Evolutionary conservation across 495 filamentous ascomycete genomes (phyloP).

Genomic region (Lasiosphaeriaceae sp.): DNA sequence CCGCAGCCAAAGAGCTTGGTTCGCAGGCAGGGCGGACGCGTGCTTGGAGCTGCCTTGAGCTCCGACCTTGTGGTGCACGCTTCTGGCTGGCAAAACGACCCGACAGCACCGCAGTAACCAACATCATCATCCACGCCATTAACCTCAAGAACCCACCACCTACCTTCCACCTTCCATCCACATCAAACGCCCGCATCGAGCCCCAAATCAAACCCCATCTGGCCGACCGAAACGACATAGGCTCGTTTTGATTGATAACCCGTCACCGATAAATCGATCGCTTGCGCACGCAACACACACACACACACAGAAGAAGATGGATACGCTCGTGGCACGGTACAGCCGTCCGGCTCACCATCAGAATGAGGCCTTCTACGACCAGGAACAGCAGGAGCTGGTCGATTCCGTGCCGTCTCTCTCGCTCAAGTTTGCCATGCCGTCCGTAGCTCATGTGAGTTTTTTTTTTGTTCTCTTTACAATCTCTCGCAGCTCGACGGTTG

Average conservation of each 20-base stretch:
- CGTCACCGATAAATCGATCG: not conserved
- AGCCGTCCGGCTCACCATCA: conserved; percentile 61
- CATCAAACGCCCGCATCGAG: not conserved
- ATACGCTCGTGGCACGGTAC: conserved; percentile 89
- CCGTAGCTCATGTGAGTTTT: conserved; percentile 73
- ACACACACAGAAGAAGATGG: conserved; percentile 54
- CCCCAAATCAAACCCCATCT: not conserved
- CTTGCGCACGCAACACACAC: not conserved
- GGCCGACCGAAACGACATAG: not conserved
- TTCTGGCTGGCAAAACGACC: not conserved
- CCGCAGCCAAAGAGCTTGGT: not conserved
- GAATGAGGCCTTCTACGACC: conserved; percentile 66
- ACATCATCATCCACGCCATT: not conserved
- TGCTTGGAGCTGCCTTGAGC: conserved; percentile 14
- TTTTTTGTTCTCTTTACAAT: not conserved
- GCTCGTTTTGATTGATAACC: not conserved
- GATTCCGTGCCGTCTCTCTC: conserved; percentile 64
- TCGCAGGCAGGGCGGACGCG: not conserved
- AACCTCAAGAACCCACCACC: not conserved
- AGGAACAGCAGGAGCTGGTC: conserved; percentile 72
- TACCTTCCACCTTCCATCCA: not conserved
- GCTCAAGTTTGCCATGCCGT: conserved; percentile 88
- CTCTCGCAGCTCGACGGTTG: too few species aligned
- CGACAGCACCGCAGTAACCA: not conserved
- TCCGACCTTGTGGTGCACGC: not conserved